phyloP scores from a whole-genome alignment of 331 rosid species.

The Prunus yedoensis region DNA sequence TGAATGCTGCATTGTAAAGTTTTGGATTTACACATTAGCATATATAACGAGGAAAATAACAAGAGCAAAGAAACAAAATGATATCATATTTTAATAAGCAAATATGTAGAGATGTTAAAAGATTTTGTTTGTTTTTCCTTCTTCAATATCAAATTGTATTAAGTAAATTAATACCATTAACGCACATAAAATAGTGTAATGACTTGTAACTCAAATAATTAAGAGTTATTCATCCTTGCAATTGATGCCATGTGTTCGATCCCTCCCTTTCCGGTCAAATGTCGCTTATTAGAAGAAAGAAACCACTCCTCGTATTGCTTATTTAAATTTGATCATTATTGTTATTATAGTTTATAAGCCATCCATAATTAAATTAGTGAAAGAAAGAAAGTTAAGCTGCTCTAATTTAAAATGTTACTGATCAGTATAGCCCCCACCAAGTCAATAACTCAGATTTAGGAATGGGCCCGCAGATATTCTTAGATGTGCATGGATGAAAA shows the following conservation, averaged over 20 bases:
- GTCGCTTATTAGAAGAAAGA: too few species aligned
- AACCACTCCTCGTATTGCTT: neutral
- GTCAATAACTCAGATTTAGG: constrained; percentile 24
- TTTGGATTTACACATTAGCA: neutral
- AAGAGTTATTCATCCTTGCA: too few species aligned
- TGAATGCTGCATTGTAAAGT: neutral
- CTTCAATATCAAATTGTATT: neutral
- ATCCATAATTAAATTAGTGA: neutral
- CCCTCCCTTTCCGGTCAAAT: too few species aligned
- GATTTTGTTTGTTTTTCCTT: neutral
- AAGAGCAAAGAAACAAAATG: neutral
- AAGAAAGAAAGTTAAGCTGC: too few species aligned
- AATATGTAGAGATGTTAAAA: neutral
- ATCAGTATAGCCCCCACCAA: neutral
- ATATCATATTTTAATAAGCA: neutral
- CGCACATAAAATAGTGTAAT: too few species aligned
- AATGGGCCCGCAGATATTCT: constrained; percentile 19
- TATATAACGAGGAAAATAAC: neutral
- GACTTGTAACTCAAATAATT: too few species aligned
- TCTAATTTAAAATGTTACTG: too few species aligned
- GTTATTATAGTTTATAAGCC: too few species aligned
- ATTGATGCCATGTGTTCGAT: too few species aligned
- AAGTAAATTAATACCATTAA: too few species aligned
- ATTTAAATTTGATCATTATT: neutral
- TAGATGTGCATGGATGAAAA: constrained; percentile 24